These are phyloP conservation scores for Mycena epipterygia DNA, from an alignment of 768 basidiomycete species.

Conservation along the genomic window DNA sequence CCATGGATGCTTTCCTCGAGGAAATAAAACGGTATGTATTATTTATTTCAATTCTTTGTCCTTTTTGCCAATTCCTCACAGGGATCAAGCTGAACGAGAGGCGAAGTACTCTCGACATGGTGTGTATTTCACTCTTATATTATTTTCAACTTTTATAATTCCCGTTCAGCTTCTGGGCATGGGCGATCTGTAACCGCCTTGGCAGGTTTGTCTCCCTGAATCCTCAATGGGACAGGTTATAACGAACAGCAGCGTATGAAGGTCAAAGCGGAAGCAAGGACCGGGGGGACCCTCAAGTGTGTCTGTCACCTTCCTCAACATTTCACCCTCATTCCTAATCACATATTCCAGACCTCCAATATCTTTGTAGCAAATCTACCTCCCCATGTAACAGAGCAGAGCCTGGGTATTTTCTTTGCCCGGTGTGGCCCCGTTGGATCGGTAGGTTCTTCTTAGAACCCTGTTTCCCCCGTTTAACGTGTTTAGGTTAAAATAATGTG, in stretches of 20 bases:
- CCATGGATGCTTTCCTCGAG: constrained; percentile 96
- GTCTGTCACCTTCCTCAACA: constrained; percentile 32
- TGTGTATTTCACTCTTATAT: constrained; percentile 46
- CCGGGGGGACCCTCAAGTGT: constrained; percentile 87
- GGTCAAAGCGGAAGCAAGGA: constrained; percentile 93
- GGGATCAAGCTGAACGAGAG: constrained; percentile 94
- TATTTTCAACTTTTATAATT: constrained; percentile 1
- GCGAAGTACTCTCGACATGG: constrained; percentile 82
- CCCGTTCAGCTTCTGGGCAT: constrained; percentile 62
- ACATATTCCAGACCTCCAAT: constrained; percentile 82
- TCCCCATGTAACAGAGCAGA: constrained; percentile 85
- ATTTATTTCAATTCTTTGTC: not conserved
- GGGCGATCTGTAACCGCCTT: constrained; percentile 90
- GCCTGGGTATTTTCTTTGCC: constrained; percentile 92
- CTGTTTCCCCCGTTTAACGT: not conserved
- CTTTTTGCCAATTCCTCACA: constrained; percentile 48
- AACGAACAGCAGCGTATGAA: constrained; percentile 75
- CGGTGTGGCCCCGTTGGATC: constrained; percentile 94
- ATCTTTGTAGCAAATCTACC: constrained; percentile 97
- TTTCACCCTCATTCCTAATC: constrained; percentile 8
- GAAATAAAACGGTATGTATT: constrained; percentile 90
- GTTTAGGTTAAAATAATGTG: constrained; percentile 96
- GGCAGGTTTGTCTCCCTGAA: constrained; percentile 70
- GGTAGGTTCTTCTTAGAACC: constrained; percentile 55
- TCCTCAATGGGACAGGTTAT: not conserved